Base-by-base conservation (phyloP, 2,329 filamentous ascomycete species). In the Orbilia oligospora region DNA sequence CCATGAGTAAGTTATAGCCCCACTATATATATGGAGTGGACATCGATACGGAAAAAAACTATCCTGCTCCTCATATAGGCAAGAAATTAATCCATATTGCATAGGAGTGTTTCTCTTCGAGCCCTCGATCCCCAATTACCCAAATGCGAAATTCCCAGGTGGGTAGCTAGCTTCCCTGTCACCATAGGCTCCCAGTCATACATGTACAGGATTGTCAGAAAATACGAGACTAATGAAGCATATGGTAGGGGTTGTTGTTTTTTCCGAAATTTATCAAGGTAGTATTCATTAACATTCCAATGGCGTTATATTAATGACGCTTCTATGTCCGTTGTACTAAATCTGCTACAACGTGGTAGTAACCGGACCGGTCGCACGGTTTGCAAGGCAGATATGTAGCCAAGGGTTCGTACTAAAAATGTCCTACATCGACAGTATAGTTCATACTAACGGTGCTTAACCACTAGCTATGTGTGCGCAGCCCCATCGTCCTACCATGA, bases 251-350 rank as follows among this genome's bases (percentile, higher is more conserved):
- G 92, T 97, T 4, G 91, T 93, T 14, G 87, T 97, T 71, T 97
- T 97, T 84, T 94, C 91, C 82, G 94, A 97, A 86, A 97, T 97
- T 82, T 97, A 97, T 83, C 94, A 97, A 90, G 94, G 93, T 94
- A 33, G 44, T 41, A 53, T 22, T 18, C 30, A 27, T 30, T 12
- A 5, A 24, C 14, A 61, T 12, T 44, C 56, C 3, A 6, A 24
- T 44, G 20, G 33, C 18, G n/a, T 44, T 9, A n/a, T 24, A 27
- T 18, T 0, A 44, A 22, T 5, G 14, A 1, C 12, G 20, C 3
- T 1, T 9, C 10, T 58, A 36, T 36, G 2, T 61, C 49, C 71
- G 46, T 6, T 71, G 24, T 20, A n/a, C 24, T 10, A 12, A 41
- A 71, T 58, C 69, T 68, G 48, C 66, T 44, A 36, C 24, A 49